Conservation (phyloP, 2,329 filamentous ascomycete genomes). For the Calonectria naviculata region DNA sequence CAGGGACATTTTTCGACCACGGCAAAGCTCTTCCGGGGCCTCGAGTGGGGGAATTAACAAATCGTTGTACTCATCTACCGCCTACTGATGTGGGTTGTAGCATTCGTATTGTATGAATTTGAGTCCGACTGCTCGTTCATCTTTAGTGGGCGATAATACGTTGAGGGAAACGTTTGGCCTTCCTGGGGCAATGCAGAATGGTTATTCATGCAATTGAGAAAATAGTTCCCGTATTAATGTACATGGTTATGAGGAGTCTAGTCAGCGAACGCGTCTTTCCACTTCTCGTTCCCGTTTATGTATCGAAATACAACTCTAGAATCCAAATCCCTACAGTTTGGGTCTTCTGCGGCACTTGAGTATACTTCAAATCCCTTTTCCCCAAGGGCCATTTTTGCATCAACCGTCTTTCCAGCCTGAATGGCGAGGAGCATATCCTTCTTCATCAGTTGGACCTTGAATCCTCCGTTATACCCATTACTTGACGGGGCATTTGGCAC, state of each 20-base stretch:
- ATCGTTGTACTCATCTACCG: too few species aligned
- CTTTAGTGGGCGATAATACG: too few species aligned
- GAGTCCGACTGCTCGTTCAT: too few species aligned
- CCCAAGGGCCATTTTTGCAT: slow-evolving; percentile 13
- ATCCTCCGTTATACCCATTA: slow-evolving; percentile 21
- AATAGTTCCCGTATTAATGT: background rate
- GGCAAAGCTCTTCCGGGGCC: too few species aligned
- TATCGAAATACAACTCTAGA: slow-evolving; percentile 23
- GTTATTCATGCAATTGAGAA: background rate
- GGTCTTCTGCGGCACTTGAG: slow-evolving; percentile 4
- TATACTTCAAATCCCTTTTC: slow-evolving; percentile 1
- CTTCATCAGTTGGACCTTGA: slow-evolving; percentile 28
- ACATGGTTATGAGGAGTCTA: background rate
- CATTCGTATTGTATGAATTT: too few species aligned
- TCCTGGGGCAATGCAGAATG: too few species aligned
- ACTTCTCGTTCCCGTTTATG: slow-evolving; percentile 22
- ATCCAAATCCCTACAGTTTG: slow-evolving; percentile 18
- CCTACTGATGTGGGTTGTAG: too few species aligned
- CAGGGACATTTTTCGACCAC: too few species aligned
- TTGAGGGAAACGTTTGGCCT: too few species aligned
- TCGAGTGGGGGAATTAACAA: too few species aligned
- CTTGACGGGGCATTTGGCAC: slow-evolving; percentile 20
- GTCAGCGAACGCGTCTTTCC: background rate
- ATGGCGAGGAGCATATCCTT: slow-evolving; percentile 26
- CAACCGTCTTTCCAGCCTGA: slow-evolving; percentile 2